These are phyloP conservation scores for Suhomyces yuchorum DNA, from an alignment of 1,139 yeast species.

Conservation along the genomic window DNA sequence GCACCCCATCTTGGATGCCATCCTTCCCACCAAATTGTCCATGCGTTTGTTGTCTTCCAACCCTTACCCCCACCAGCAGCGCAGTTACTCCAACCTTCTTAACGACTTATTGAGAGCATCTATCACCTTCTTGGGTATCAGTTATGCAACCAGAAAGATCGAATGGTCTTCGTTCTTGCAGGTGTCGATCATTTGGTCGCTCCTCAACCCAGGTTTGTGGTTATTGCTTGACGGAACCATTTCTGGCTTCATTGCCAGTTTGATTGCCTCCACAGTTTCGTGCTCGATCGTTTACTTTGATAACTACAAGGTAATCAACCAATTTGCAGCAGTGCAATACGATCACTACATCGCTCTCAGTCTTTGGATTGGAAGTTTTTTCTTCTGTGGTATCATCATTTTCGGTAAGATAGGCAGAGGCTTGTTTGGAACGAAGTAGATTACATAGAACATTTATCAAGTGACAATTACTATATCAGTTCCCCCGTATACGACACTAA, in stretches of 20 bases:
- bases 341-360: slow-evolving; percentile 40
- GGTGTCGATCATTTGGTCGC: slow-evolving; percentile 73
- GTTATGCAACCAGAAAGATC: slow-evolving; percentile 78
- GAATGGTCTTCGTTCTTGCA: slow-evolving; percentile 80
- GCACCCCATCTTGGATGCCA: slow-evolving; percentile 61
- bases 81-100: slow-evolving; percentile 30
- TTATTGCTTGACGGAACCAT: slow-evolving; percentile 72
- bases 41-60: slow-evolving; percentile 25
- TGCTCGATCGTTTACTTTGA: slow-evolving; percentile 40
- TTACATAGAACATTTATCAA: slow-evolving; percentile 2
- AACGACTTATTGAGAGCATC: slow-evolving; percentile 56
- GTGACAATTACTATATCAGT: background rate
- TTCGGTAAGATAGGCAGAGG: slow-evolving; percentile 75
- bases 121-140: slow-evolving; percentile 79
- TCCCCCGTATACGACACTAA: too few relatives aligned
- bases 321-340: slow-evolving; percentile 17
- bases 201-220: slow-evolving; percentile 82
- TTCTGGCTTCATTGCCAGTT: slow-evolving; percentile 59
- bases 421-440: slow-evolving; percentile 27
- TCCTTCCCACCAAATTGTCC: slow-evolving; percentile 40
- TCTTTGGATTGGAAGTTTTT: slow-evolving; percentile 61
- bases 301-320: slow-evolving; percentile 25
- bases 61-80: slow-evolving; percentile 30
- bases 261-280: slow-evolving; percentile 42
- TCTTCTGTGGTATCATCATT: slow-evolving; percentile 67